Base-by-base conservation (phyloP, 2,329 filamentous ascomycete genomes). In the Sarocladium strictum region DNA sequence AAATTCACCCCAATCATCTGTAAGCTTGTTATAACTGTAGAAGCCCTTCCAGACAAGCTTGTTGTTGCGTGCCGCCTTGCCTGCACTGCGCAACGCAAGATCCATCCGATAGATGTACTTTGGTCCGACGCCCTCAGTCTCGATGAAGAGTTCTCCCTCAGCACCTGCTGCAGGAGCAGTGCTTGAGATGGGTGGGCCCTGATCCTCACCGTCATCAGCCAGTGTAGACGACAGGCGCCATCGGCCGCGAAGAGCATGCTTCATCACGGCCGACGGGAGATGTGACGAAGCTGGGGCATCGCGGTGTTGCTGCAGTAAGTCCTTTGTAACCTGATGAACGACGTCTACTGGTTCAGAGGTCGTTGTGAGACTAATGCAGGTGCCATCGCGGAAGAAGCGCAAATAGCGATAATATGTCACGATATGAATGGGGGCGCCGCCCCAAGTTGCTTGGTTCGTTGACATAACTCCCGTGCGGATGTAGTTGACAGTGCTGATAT, bases 331-430 rank as follows among this genome's bases (percentile, higher is more conserved):
- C 63, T 93, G 81, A 55, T 91, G 89, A 0, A 99, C 90, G 12
- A 97, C 89, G 17, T 95, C 89, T n/a, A 79, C 72, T 1, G 94
- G 94, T 65, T 96, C 90, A 4, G 81, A 72, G 0, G 89, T 95
- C 0, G 88, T 90, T 33, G 95, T 79, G 1, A 99, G 78, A 54
- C 85, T 90, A 56, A 97, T 85, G 59, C 81, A 84, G 1, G 87
- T 87, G 26, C 94, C 94, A 68, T 97, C 90, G 23, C 91, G 88
- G 73, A 94, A 94, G 74, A 99, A 94, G 53, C 94, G 89, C 3
- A 99, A 81, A 71, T 97, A 99, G 56, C 94, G 90, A 73, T 96
- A 99, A 73, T 97, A 99, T 1, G 94, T 99, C 50, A 99, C 91
- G 56, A 97, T 95, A 67, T 96, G 91, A 33, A 97, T 87, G 9